These are phyloP conservation scores for Cadophora sp. DNA, from an alignment of 2,329 filamentous ascomycete genomes.

Conservation along the genomic window DNA sequence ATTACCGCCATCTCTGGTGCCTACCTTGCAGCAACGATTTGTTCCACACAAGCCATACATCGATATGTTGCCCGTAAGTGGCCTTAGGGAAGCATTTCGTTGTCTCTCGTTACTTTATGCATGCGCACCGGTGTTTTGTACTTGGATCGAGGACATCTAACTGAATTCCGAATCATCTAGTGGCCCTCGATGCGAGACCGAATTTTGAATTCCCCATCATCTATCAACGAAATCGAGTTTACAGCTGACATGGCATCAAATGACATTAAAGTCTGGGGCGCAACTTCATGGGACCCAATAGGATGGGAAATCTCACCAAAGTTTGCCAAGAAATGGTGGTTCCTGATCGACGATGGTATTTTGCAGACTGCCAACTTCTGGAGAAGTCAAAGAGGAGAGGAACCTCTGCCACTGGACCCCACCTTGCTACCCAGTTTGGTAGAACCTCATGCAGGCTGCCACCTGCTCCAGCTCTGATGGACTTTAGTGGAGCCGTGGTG, in stretches of 20 bases:
- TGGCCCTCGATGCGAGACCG: conserved; percentile 32
- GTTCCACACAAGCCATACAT: conserved; percentile 32
- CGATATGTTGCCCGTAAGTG: conserved; percentile 31
- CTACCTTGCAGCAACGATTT: conserved; percentile 33
- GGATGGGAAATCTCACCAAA: conserved; percentile 42
- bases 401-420: conserved; percentile 16
- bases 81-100: no score
- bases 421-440: conserved; percentile 6
- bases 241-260: conserved; percentile 26
- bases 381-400: conserved; percentile 41
- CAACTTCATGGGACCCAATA: conserved; percentile 41
- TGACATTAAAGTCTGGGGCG: conserved; percentile 42
- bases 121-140: background rate
- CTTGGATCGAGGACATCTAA: background rate
- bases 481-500: background rate
- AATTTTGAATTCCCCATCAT: conserved; percentile 28
- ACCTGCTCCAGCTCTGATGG: background rate
- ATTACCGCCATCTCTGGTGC: conserved; percentile 29
- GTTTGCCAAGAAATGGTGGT: conserved; percentile 42
- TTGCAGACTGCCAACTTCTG: conserved; percentile 41
- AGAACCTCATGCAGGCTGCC: background rate
- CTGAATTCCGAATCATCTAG: background rate
- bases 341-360: conserved; percentile 40
- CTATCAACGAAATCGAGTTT: conserved; percentile 34
- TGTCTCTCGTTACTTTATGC: no score